These are phyloP conservation scores for Fusarium albosuccineum DNA, from an alignment of 2,329 filamentous ascomycete genomes.

Conservation along the genomic window DNA sequence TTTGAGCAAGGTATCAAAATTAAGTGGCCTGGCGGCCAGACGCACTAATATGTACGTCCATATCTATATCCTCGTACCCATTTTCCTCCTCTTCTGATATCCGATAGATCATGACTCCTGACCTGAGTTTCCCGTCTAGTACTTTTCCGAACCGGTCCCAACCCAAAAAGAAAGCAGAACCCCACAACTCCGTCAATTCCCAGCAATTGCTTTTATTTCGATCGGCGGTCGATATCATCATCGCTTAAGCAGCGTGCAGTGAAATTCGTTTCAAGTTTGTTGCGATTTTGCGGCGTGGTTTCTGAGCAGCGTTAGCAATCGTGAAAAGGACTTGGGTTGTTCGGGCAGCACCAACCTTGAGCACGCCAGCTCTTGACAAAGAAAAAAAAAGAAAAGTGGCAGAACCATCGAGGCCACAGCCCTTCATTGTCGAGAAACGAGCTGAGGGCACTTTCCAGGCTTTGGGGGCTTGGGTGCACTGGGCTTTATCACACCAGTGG, in stretches of 20 bases:
- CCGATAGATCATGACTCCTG: constrained; percentile 36
- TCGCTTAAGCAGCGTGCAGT: constrained; percentile 39
- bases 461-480: constrained; percentile 53
- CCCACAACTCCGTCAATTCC: constrained; percentile 37
- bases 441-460: constrained; percentile 41
- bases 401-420: constrained; percentile 19
- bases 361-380: constrained; percentile 32
- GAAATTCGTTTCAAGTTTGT: constrained; percentile 32
- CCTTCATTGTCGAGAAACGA: constrained; percentile 29
- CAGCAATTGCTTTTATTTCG: constrained; percentile 38
- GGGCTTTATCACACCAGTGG: constrained; percentile 54
- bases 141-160: constrained; percentile 45
- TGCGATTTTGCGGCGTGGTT: constrained; percentile 34
- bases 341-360: constrained; percentile 29
- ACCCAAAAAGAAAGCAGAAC: constrained; percentile 41
- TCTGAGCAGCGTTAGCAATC: constrained; percentile 31
- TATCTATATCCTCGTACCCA: constrained; percentile 43
- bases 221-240: constrained; percentile 44
- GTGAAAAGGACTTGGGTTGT: neutral
- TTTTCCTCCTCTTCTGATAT: constrained; percentile 40
- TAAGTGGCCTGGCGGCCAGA: constrained; percentile 39
- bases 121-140: constrained; percentile 44
- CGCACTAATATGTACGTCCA: constrained; percentile 43
- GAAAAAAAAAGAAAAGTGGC: constrained; percentile 2
- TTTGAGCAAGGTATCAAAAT: constrained; percentile 34